A percentile compares a stretch with the other conserved stretches of the same genome.
Conservation (phyloP, 371 early-diverging fungal species). For the Mortierella sp. region DNA sequence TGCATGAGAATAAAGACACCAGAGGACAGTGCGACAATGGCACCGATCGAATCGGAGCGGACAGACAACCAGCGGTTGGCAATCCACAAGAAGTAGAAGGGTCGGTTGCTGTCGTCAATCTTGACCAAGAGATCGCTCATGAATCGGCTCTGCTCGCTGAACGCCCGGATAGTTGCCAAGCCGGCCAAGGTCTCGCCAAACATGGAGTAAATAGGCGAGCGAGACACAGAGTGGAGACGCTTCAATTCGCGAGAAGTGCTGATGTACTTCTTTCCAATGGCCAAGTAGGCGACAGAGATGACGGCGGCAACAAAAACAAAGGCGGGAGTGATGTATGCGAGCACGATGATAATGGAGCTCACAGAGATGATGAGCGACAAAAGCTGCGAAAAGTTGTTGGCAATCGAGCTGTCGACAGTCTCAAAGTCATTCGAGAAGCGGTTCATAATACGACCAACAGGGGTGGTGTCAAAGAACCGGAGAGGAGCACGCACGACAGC, state of each 20-base stretch:
- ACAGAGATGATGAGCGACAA: constrained; percentile 59
- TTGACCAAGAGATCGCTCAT: constrained; percentile 66
- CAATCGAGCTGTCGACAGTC: constrained; percentile 74
- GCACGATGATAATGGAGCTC: constrained; percentile 72
- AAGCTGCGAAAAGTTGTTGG: constrained; percentile 49
- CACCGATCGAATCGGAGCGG: constrained; percentile 82
- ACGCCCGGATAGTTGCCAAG: constrained; percentile 81
- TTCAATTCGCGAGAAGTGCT: constrained; percentile 84
- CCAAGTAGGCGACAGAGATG: constrained; percentile 55
- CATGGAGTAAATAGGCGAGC: constrained; percentile 81
- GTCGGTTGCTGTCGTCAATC: constrained; percentile 78
- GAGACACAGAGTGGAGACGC: constrained; percentile 82
- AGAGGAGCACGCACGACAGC: constrained; percentile 79
- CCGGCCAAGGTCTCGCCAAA: constrained; percentile 81
- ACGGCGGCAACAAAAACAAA: constrained; percentile 60
- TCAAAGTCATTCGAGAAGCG: constrained; percentile 90
- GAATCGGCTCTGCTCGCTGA: constrained; percentile 74
- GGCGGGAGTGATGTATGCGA: constrained; percentile 70
- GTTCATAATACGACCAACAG: constrained; percentile 92
- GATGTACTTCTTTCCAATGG: constrained; percentile 75
- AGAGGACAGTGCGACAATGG: constrained; percentile 76
- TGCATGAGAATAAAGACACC: constrained; percentile 71
- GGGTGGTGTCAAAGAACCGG: constrained; percentile 94
- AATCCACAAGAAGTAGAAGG: constrained; percentile 87
- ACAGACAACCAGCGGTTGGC: constrained; percentile 91